A percentile compares a stretch with the other conserved stretches of the same genome.
These are phyloP conservation scores for Elsinoe necatrix DNA, from an alignment of 2,329 filamentous ascomycete genomes.

Conservation along the genomic window DNA sequence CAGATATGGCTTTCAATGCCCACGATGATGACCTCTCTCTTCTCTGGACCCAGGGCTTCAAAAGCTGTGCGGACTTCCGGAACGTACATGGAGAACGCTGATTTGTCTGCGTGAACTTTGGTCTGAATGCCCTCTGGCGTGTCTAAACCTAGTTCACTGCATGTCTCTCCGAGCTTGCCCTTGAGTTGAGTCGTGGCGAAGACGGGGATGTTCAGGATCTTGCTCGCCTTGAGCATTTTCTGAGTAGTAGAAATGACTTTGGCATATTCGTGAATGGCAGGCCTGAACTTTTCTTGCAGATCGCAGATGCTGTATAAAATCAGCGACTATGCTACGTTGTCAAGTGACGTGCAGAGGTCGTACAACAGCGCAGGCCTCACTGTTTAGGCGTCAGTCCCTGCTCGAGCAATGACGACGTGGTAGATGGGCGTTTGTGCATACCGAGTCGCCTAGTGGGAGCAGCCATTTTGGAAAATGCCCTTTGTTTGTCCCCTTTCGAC, in stretches of 20 bases:
- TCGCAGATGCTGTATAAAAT: constrained; percentile 68
- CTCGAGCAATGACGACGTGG: background rate
- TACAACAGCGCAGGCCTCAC: constrained; percentile 22
- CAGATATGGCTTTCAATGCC: constrained; percentile 94
- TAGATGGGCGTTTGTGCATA: constrained; percentile 8
- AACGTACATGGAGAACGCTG: constrained; percentile 78
- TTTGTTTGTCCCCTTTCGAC: background rate
- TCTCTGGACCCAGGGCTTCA: constrained; percentile 31
- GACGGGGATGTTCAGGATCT: constrained; percentile 61
- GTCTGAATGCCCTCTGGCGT: constrained; percentile 44
- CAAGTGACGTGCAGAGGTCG: constrained; percentile 1
- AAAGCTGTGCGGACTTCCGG: constrained; percentile 52
- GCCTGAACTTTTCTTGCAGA: constrained; percentile 85
- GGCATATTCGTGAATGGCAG: constrained; percentile 74
- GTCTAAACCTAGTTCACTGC: constrained; percentile 57
- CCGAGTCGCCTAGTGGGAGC: constrained; percentile 19
- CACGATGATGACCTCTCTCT: constrained; percentile 63
- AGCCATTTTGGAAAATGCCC: constrained; percentile 1
- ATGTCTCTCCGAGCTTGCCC: constrained; percentile 69
- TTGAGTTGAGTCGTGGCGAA: constrained; percentile 80
- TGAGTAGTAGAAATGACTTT: constrained; percentile 54
- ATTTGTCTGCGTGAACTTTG: constrained; percentile 67
- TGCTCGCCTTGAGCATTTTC: constrained; percentile 43
- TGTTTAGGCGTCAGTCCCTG: constrained; percentile 17
- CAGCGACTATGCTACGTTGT: background rate